Evolutionary conservation across 805 yeast species (phyloP).

Genomic region (Wickerhamiella azymoides): DNA sequence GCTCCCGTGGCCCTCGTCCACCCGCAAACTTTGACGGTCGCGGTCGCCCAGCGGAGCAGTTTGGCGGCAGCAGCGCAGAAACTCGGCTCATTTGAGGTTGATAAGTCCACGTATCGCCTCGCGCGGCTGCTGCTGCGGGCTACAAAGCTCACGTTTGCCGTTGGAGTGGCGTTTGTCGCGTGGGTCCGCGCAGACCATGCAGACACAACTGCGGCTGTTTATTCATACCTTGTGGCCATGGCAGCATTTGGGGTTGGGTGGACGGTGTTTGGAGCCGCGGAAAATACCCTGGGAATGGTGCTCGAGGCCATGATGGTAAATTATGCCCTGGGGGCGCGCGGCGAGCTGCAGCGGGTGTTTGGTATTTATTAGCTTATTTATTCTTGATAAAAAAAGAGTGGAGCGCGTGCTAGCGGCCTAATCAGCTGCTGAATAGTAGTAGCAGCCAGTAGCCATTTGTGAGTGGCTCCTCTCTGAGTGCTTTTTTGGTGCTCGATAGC

Average conservation of each 20-base stretch:
- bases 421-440: too few relatives aligned
- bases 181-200: conserved; percentile 30
- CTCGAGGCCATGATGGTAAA: conserved; percentile 27
- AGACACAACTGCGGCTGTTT: conserved; percentile 24
- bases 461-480: too few relatives aligned
- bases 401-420: too few relatives aligned
- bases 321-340: conserved; percentile 22
- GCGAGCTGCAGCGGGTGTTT: conserved; percentile 23
- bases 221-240: conserved; percentile 29
- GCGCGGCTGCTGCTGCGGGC: conserved; percentile 27
- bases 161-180: conserved; percentile 26
- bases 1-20: conserved; percentile 18
- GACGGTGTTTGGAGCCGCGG: conserved; percentile 32
- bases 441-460: too few relatives aligned
- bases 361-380: conserved; percentile 1
- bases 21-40: conserved; percentile 28
- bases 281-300: conserved; percentile 28
- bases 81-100: conserved; percentile 11
- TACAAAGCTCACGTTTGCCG: conserved; percentile 26
- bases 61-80: conserved; percentile 24
- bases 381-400: background rate
- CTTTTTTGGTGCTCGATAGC: too few relatives aligned
- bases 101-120: conserved; percentile 26
- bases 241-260: conserved; percentile 30
- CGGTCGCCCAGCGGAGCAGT: conserved; percentile 25